These are phyloP conservation scores for Pythium myriotylum DNA, from an alignment of 352 stramenopile species.

Conservation along the genomic window DNA sequence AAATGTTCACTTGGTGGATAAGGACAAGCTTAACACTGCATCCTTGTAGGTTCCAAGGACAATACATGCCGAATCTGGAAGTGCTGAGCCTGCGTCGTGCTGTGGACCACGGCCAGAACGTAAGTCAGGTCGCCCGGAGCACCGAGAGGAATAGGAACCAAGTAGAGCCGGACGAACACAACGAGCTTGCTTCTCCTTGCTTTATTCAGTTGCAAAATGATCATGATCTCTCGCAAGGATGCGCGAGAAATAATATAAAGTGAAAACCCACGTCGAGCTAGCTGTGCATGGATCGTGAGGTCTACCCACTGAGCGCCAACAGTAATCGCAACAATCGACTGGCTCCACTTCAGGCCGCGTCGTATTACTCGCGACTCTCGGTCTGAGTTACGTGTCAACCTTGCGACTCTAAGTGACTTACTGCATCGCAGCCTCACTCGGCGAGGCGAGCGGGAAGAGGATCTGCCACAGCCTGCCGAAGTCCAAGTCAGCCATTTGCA, in stretches of 20 bases:
- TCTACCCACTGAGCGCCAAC: too few species aligned
- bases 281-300: neutral
- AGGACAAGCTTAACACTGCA: neutral
- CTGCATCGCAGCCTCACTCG: conserved; percentile 56
- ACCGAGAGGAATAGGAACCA: too few species aligned
- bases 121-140: too few species aligned
- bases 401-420: neutral
- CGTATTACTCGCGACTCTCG: neutral
- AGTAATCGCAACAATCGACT: neutral
- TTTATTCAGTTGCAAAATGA: neutral
- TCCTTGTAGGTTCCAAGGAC: conserved; percentile 67
- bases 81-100: conserved; percentile 59
- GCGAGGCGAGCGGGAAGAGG: conserved; percentile 72
- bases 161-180: too few species aligned
- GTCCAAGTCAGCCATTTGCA: neutral
- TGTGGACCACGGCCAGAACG: too few species aligned
- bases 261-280: too few species aligned
- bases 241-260: too few species aligned
- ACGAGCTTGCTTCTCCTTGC: neutral
- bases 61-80: conserved; percentile 88
- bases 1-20: too few species aligned
- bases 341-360: neutral
- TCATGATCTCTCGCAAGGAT: too few species aligned
- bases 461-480: conserved; percentile 65
- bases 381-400: neutral